Percentiles rank a stretch among this genome's conserved stretches.
Evolutionary conservation across 768 basidiomycete species (phyloP).

Genomic region (Tephrocybe sp.): DNA sequence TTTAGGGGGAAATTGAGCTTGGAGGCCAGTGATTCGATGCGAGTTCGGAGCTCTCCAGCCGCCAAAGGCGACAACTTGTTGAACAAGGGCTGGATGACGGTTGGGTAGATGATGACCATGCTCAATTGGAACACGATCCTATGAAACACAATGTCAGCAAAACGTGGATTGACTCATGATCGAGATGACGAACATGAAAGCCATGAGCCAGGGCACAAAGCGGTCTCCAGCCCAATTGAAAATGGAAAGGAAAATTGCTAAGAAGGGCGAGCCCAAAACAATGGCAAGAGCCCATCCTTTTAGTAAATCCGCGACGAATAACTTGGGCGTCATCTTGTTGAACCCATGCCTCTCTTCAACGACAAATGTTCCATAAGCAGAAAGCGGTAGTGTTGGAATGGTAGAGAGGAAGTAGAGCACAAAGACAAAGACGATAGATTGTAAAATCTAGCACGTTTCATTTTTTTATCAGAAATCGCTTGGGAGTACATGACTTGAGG

Average conservation of each 20-base stretch:
- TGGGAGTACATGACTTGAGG: not conserved
- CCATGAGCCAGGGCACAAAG: slow-evolving; percentile 93
- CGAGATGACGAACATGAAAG: slow-evolving; percentile 75
- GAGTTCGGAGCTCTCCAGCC: slow-evolving; percentile 68
- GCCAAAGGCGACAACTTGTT: slow-evolving; percentile 92
- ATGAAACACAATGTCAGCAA: slow-evolving; percentile 1
- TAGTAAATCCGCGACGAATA: slow-evolving; percentile 78
- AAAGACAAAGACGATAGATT: slow-evolving; percentile 77
- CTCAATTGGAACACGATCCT: slow-evolving; percentile 81
- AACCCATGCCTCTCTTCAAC: slow-evolving; percentile 95
- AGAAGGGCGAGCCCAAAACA: slow-evolving; percentile 78
- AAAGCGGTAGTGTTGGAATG: slow-evolving; percentile 70
- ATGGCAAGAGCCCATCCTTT: slow-evolving; percentile 76
- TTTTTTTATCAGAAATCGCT: too few species aligned
- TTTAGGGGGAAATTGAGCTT: slow-evolving; percentile 92
- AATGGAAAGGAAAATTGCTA: slow-evolving; percentile 83
- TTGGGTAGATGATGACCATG: slow-evolving; percentile 82
- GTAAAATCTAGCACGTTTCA: slow-evolving; percentile 56
- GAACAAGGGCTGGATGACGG: slow-evolving; percentile 91
- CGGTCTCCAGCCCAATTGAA: slow-evolving; percentile 92
- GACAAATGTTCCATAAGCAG: slow-evolving; percentile 86
- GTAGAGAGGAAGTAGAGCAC: slow-evolving; percentile 65
- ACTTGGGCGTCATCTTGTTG: slow-evolving; percentile 82
- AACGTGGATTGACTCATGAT: not conserved
- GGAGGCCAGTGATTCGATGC: slow-evolving; percentile 74